Base-by-base conservation (phyloP, 2,329 filamentous ascomycete genomes). In the Thelonectria blattea region DNA sequence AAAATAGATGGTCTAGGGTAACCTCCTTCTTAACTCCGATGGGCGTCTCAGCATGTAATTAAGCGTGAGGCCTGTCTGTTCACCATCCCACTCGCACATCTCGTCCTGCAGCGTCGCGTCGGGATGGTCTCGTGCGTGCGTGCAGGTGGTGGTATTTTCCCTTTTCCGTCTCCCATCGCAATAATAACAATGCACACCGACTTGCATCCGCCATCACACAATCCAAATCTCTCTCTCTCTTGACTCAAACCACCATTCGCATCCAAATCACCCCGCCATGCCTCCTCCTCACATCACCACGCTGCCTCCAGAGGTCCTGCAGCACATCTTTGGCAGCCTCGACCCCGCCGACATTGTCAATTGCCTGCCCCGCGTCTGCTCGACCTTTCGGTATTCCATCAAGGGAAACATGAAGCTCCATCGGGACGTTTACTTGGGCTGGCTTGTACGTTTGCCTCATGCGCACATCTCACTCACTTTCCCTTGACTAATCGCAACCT, bases 241-340 rank as follows among this genome's bases (percentile, higher is more conserved):
- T 37, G 3, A 14, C 56, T 17, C 20, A 43, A 50, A 20, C 22
- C 22, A 12, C 30, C 34, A 15, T 15, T 3, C 32, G 3, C 46
- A 8, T 20, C 51, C 9, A 51, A 34, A 18, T 52, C 63, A 3
- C 27, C 27, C 27, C 51, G 57, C 55, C 41, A 62, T 64, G 62
- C 67, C 67, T 11, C 11, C 11, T 37, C 34, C 34, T 14, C 46
- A 32, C 10, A 65, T 72, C 30, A 64, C 61, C 14, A 53, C 60
- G 17, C 81, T 89, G 20, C 87, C 88, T 9, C 79, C 83, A 7
- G 89, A 91, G 77, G 80, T 91, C 43, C 71, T 91, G 24, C 85
- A 89, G 68, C 78, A 82, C 68, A 85, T 91, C 64, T 78, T 91
- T 63, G 74, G 72, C 58, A 80, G 81, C 65, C 79, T 89, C 39